Evolutionary conservation across 805 yeast species (phyloP), one percentile per base, ranked within the genome.

Genomic region (Wickerhamomyces xylosicus): DNA sequence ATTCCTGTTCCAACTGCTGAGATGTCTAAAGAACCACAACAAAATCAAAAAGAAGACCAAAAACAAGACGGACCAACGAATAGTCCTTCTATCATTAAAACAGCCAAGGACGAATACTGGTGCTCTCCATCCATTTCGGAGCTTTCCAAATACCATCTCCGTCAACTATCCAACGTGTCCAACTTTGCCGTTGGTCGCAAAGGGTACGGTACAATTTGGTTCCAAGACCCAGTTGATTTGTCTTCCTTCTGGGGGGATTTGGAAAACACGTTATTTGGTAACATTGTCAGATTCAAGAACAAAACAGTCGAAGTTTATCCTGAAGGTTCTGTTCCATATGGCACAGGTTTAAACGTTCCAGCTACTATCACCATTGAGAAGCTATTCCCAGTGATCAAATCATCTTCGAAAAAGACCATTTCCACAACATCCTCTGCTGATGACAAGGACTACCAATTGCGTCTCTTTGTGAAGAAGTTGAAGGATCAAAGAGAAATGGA

Each of bases 321-420:
- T n/a, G 71, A 72, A 25, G 69, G 59, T n/a, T 74, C 78, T 39
- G 87, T 87, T 2, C 65, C 77, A 0, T 54, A 72, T 32, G 92
- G 92, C 0, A 58, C 66, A 40, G 92, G 89, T 1, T 52, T 84
- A 38, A 84, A 84, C 52, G 83, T 81, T 16, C 89, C 89, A 5
- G 86, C 92, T 0, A 77, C 79, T 0, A 72, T 83, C 5, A 74
- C 85, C 0, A 48, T 83, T 32, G 85, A 80, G 50, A 71, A 71
- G 32, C 66, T 78, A 19, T 73, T 63, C 43, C 86, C 89, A 3
- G 49, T 59, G 9, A 37, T 41, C 2, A 54, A 47, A 37, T 33
- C 54, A 4, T 21, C 25, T 21, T 7, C 25, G 10, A 21, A 21
- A 21, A 57, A 56, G 25, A 37, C 44, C 28, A 33, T 35, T 8